A percentile compares a stretch with the other conserved stretches of the same genome.
phyloP scores from a whole-genome alignment of 495 filamentous ascomycete genomes.

The Penicillium turbatum region DNA sequence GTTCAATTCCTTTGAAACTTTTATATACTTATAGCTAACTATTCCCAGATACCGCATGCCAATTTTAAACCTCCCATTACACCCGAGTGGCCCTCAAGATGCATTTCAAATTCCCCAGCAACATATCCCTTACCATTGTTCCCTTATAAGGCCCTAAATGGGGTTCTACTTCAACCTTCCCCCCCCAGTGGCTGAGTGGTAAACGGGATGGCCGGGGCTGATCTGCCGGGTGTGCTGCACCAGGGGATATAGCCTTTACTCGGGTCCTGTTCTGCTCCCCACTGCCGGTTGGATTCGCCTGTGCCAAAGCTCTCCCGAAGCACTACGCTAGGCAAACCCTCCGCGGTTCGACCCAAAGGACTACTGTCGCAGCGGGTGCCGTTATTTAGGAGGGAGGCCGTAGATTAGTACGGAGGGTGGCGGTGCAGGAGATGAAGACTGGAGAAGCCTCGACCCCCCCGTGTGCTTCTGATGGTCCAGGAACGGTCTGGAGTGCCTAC shows the following conservation, averaged over 20 bases:
- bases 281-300: not conserved
- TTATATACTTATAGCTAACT: slow-evolving; percentile 28
- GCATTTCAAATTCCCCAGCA: not conserved
- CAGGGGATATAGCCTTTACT: too few relatives aligned
- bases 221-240: not conserved
- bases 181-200: not conserved
- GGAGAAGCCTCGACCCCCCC: not conserved
- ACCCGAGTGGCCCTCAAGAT: not conserved
- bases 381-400: not conserved
- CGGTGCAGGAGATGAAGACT: not conserved
- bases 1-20: slow-evolving; percentile 16
- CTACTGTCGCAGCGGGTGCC: not conserved
- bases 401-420: not conserved
- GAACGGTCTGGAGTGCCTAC: not conserved
- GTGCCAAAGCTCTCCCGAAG: not conserved
- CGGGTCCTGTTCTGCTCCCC: not conserved
- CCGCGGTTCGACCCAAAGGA: not conserved
- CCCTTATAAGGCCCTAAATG: not conserved
- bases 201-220: not conserved
- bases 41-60: slow-evolving; percentile 27
- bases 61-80: not conserved
- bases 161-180: not conserved
- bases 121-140: not conserved
- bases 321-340: not conserved
- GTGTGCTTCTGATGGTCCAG: not conserved